Evolutionary conservation across 768 basidiomycete genomes (phyloP).

Genomic region (Cubamyces sp.): DNA sequence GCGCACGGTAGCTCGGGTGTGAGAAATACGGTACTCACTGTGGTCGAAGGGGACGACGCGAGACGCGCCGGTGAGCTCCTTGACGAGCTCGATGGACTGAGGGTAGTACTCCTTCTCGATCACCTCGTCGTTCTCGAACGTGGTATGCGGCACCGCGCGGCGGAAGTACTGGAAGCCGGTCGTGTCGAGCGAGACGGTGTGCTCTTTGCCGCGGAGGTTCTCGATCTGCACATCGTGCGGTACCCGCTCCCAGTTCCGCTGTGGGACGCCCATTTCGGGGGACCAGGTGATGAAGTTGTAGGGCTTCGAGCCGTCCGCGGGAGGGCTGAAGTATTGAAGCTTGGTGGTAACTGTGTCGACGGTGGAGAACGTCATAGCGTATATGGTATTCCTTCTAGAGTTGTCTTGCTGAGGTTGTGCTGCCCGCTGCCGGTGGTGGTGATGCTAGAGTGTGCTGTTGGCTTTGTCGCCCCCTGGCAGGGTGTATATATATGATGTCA

Average conservation of each 20-base stretch:
- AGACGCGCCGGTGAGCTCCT: slow-evolving; percentile 62
- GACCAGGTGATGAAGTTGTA: slow-evolving; percentile 43
- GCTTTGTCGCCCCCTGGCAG: too few species aligned
- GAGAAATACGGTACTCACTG: slow-evolving; percentile 45
- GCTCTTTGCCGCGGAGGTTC: slow-evolving; percentile 57
- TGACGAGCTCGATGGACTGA: slow-evolving; percentile 61
- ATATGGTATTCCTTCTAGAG: background rate
- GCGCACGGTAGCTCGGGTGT: background rate
- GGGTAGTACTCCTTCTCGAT: slow-evolving; percentile 61
- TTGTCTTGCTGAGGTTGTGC: too few species aligned
- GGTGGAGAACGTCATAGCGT: slow-evolving; percentile 20
- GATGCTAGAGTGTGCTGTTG: too few species aligned
- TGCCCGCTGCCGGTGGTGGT: too few species aligned
- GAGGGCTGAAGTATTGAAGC: slow-evolving; percentile 44
- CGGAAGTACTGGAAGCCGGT: slow-evolving; percentile 54
- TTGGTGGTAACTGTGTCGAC: slow-evolving; percentile 30
- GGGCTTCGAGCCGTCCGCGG: slow-evolving; percentile 45
- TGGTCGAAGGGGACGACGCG: slow-evolving; percentile 68
- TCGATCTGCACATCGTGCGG: slow-evolving; percentile 45
- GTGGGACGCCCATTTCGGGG: slow-evolving; percentile 32
- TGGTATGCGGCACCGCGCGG: slow-evolving; percentile 46
- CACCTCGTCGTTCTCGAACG: slow-evolving; percentile 55
- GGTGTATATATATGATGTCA: slow-evolving; percentile 5
- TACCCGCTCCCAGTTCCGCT: slow-evolving; percentile 42
- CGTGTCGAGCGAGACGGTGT: slow-evolving; percentile 48